Evolutionary conservation across 2,329 filamentous ascomycete genomes (phyloP).

Genomic region (Arachnomyces sp.): DNA sequence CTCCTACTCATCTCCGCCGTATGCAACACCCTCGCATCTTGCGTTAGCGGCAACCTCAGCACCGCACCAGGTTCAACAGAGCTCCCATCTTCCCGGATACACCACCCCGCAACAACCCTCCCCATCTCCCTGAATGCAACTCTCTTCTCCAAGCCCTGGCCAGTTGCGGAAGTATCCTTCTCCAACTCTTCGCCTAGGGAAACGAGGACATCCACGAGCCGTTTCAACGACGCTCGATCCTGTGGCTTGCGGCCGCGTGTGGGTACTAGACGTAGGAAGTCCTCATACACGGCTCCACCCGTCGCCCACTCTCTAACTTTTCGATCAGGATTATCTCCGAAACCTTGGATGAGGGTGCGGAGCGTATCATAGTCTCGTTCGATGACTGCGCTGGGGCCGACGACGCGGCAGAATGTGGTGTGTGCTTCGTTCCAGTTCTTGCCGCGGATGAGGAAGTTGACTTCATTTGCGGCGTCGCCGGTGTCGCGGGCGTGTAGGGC

Average conservation of each 20-base stretch:
- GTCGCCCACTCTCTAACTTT: slow-evolving; percentile 64
- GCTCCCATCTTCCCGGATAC: slow-evolving; percentile 52
- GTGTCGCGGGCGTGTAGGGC: slow-evolving; percentile 71
- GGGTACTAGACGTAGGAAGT: slow-evolving; percentile 47
- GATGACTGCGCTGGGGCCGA: slow-evolving; percentile 75
- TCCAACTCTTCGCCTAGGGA: slow-evolving; percentile 33
- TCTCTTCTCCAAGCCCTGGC: slow-evolving; percentile 47
- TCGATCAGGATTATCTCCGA: slow-evolving; percentile 52
- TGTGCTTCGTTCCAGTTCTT: slow-evolving; percentile 73
- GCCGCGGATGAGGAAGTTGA: slow-evolving; percentile 71
- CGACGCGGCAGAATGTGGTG: slow-evolving; percentile 66
- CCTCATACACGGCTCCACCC: slow-evolving; percentile 71
- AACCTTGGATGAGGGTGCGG: slow-evolving; percentile 60
- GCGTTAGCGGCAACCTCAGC: slow-evolving; percentile 48
- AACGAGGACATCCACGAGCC: slow-evolving; percentile 41
- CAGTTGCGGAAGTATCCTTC: slow-evolving; percentile 41
- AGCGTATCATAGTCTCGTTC: slow-evolving; percentile 69
- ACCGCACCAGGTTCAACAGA: slow-evolving; percentile 30
- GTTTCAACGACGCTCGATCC: slow-evolving; percentile 33
- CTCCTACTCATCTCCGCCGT: slow-evolving; percentile 60
- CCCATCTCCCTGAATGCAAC: slow-evolving; percentile 80
- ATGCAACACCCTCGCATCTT: slow-evolving; percentile 63
- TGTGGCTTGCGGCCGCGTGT: slow-evolving; percentile 31
- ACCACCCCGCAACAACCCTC: slow-evolving; percentile 59
- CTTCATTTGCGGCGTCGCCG: slow-evolving; percentile 61